phyloP scores from a whole-genome alignment of 2,329 filamentous ascomycete genomes.

The Fonsecaea pedrosoi region DNA sequence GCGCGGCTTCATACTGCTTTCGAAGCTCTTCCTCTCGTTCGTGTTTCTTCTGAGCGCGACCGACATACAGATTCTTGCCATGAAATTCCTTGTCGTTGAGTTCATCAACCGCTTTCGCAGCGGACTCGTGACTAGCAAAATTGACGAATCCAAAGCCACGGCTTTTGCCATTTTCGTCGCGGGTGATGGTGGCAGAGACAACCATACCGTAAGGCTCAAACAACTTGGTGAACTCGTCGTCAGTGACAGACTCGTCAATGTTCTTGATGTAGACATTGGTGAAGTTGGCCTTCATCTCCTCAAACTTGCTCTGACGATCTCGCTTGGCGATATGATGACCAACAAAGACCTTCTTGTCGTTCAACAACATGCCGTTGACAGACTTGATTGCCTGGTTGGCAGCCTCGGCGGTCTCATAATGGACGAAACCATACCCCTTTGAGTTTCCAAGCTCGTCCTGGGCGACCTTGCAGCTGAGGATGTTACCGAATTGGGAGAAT shows the following conservation, averaged over 20 bases:
- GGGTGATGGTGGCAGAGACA: constrained; percentile 91
- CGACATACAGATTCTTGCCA: constrained; percentile 95
- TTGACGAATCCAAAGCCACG: constrained; percentile 97
- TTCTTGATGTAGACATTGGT: constrained; percentile 99
- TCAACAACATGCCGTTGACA: constrained; percentile 98
- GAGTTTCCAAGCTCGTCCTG: constrained; percentile 96
- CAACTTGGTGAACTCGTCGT: constrained; percentile 91
- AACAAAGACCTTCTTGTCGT: constrained; percentile 99
- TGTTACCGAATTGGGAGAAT: constrained; percentile 98
- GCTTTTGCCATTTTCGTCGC: constrained; percentile 87
- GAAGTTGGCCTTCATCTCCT: constrained; percentile 99
- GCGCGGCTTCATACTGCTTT: constrained; percentile 97
- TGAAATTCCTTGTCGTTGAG: constrained; percentile 92
- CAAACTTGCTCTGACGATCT: constrained; percentile 99
- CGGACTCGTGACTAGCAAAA: constrained; percentile 89
- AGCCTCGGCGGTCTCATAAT: constrained; percentile 99
- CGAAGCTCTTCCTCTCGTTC: constrained; percentile 99
- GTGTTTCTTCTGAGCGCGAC: constrained; percentile 99
- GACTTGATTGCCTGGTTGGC: constrained; percentile 98
- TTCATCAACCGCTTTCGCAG: constrained; percentile 83
- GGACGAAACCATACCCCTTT: constrained; percentile 98
- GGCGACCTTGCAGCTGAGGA: constrained; percentile 98
- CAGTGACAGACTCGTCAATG: constrained; percentile 79
- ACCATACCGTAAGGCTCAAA: constrained; percentile 94
- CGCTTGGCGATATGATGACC: constrained; percentile 99